These are phyloP conservation scores for Melocanna baccifera DNA, from an alignment of 176 grass and related monocot species.

Conservation along the genomic window DNA sequence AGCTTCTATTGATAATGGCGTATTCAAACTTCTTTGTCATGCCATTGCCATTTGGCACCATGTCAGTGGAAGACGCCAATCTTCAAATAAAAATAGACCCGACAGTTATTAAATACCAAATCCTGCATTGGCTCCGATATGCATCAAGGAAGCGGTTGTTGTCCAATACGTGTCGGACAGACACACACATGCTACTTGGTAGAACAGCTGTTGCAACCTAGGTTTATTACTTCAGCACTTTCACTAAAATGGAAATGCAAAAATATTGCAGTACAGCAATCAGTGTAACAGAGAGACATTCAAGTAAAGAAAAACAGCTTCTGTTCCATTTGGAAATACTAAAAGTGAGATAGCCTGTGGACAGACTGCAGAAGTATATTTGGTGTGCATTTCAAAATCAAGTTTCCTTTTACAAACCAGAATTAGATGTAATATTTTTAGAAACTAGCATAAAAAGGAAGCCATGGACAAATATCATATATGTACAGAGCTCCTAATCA, in stretches of 20 bases:
- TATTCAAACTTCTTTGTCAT: background rate
- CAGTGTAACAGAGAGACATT: background rate
- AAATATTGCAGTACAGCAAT: background rate
- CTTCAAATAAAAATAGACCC: background rate
- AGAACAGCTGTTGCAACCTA: background rate
- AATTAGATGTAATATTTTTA: background rate
- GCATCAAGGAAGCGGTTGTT: background rate
- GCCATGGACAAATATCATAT: background rate
- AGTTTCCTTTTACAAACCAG: background rate
- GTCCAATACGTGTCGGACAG: background rate
- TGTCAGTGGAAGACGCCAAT: background rate
- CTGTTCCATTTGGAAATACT: background rate
- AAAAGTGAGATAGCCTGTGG: background rate
- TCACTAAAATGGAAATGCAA: background rate
- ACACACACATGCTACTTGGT: background rate
- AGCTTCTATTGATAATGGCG: background rate
- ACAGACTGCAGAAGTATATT: background rate
- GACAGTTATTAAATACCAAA: background rate
- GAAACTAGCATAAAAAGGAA: conserved; percentile 6
- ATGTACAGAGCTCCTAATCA: background rate
- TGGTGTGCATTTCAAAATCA: background rate
- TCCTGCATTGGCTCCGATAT: background rate
- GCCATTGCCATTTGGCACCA: background rate
- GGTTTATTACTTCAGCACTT: background rate
- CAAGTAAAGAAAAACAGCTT: background rate